Evolutionary conservation across 2,329 filamentous ascomycete species (phyloP).

Genomic region (Penicillium sp.): DNA sequence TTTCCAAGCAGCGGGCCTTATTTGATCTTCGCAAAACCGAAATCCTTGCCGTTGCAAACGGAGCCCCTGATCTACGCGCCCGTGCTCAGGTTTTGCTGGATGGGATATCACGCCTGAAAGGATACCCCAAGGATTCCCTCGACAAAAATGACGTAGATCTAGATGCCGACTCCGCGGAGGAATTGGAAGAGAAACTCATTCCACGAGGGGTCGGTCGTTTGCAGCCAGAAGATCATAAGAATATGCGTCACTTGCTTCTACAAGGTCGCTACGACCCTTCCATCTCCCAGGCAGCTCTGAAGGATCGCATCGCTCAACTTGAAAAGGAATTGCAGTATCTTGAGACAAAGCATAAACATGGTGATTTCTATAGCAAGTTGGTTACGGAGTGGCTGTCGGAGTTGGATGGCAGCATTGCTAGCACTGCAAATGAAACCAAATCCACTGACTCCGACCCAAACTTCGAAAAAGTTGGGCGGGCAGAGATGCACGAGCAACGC

Average conservation of each 20-base stretch:
- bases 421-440: constrained; percentile 11
- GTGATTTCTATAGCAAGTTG: constrained; percentile 55
- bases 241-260: constrained; percentile 53
- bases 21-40: constrained; percentile 50
- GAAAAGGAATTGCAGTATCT: constrained; percentile 49
- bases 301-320: constrained; percentile 50
- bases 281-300: constrained; percentile 48
- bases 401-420: constrained; percentile 24
- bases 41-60: constrained; percentile 38
- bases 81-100: constrained; percentile 37
- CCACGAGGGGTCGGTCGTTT: constrained; percentile 22
- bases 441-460: constrained; percentile 30
- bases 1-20: constrained; percentile 51
- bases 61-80: constrained; percentile 28
- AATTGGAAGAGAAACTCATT: constrained; percentile 25
- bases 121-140: constrained; percentile 34
- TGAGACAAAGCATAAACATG: constrained; percentile 56
- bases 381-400: constrained; percentile 55
- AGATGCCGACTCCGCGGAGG: constrained; percentile 13
- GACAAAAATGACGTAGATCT: constrained; percentile 35
- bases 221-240: constrained; percentile 34
- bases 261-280: constrained; percentile 56
- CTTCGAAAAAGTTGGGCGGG: constrained; percentile 52
- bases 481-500: constrained; percentile 55
- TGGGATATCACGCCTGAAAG: constrained; percentile 40